Evolutionary conservation across 495 filamentous ascomycete species (phyloP).

Genomic region (Parathielavia hyrcaniae): DNA sequence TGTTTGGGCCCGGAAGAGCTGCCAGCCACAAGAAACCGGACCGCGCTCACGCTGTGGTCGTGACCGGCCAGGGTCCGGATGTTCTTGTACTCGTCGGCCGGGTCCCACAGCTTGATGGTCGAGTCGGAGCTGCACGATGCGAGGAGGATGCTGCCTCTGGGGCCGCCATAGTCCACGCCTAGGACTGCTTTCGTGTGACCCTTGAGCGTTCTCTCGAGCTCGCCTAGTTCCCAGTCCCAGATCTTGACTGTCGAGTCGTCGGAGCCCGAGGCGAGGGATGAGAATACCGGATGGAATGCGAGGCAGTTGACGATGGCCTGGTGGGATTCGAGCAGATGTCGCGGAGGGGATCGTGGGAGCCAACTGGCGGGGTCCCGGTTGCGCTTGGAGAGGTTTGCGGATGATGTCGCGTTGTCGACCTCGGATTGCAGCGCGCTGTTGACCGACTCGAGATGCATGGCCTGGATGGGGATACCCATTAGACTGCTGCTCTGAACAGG

Average conservation of each 20-base stretch:
- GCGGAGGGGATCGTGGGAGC: slow-evolving; percentile 74
- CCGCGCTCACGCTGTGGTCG: slow-evolving; percentile 81
- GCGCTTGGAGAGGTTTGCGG: slow-evolving; percentile 50
- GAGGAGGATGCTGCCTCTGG: slow-evolving; percentile 71
- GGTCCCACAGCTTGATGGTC: slow-evolving; percentile 95
- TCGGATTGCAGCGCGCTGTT: slow-evolving; percentile 67
- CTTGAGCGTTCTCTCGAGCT: slow-evolving; percentile 85
- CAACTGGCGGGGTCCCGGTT: slow-evolving; percentile 80
- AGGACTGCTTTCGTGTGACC: slow-evolving; percentile 86
- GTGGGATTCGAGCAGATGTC: slow-evolving; percentile 79
- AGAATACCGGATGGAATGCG: slow-evolving; percentile 91
- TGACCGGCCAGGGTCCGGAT: slow-evolving; percentile 88
- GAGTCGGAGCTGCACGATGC: slow-evolving; percentile 87
- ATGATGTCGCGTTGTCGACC: slow-evolving; percentile 70
- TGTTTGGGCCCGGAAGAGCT: slow-evolving; percentile 59
- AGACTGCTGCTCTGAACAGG: background rate
- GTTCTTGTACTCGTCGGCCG: slow-evolving; percentile 88
- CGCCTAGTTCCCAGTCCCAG: slow-evolving; percentile 96
- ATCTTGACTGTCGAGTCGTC: slow-evolving; percentile 86
- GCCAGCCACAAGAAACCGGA: slow-evolving; percentile 82
- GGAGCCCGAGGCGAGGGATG: slow-evolving; percentile 82
- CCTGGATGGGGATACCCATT: slow-evolving; percentile 43
- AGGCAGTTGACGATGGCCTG: slow-evolving; percentile 76
- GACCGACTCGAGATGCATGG: slow-evolving; percentile 83
- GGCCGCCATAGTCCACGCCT: slow-evolving; percentile 86